Conservation (phyloP, 2,329 filamentous ascomycete species). For the Onygenales sp. region DNA sequence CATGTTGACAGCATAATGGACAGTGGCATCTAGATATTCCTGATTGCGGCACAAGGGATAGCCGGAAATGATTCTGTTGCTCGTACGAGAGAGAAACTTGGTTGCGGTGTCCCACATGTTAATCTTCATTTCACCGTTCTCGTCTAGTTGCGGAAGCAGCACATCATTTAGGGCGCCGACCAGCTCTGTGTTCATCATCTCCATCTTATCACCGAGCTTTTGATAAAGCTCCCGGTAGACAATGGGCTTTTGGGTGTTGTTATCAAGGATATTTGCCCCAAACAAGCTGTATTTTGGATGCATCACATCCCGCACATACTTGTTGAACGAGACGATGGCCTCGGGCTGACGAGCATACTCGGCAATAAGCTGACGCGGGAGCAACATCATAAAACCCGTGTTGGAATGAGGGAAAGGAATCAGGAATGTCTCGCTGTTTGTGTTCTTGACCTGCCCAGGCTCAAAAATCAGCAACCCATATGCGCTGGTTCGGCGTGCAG, state of each 20-base stretch:
- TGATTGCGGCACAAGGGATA: conserved; percentile 11
- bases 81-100: conserved; percentile 4
- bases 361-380: neutral
- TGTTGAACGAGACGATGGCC: neutral
- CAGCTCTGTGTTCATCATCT: conserved; percentile 8
- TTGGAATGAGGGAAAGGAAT: conserved; percentile 2
- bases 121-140: conserved; percentile 5
- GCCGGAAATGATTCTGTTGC: conserved; percentile 9
- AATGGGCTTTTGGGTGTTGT: conserved; percentile 4
- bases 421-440: neutral
- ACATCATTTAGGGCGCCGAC: conserved; percentile 3
- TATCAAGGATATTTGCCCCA: neutral
- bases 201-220: conserved; percentile 7
- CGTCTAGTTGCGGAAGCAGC: conserved; percentile 3
- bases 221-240: conserved; percentile 8
- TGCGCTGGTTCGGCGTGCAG: neutral
- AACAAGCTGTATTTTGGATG: conserved; percentile 1
- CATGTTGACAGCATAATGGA: conserved; percentile 11
- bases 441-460: neutral
- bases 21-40: conserved; percentile 12
- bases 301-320: conserved; percentile 1
- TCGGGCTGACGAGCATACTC: conserved; percentile 3
- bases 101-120: conserved; percentile 12
- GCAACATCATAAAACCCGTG: conserved; percentile 1
- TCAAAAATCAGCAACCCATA: neutral